A percentile compares a stretch with the other conserved stretches of the same genome.
Conservation (phyloP, 2,329 filamentous ascomycete genomes). For the Meredithiella fracta region DNA sequence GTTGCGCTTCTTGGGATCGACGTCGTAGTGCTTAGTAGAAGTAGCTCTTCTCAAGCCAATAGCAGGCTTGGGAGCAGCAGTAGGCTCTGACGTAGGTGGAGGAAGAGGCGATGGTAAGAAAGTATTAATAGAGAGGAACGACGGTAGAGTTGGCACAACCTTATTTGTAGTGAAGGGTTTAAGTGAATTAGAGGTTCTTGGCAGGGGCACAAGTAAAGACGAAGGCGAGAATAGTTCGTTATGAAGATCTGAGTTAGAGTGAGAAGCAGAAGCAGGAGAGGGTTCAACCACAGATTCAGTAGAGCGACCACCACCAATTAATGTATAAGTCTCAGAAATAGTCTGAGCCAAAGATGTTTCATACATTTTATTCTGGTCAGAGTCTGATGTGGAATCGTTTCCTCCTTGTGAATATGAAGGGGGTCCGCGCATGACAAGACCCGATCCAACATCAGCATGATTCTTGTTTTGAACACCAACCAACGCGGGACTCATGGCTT, state of each 20-base stretch:
- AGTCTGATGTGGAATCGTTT: background rate
- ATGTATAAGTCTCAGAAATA: background rate
- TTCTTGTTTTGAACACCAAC: constrained; percentile 8
- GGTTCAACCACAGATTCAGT: background rate
- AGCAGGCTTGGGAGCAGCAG: background rate
- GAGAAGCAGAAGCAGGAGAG: constrained; percentile 2
- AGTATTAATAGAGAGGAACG: background rate
- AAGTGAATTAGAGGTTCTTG: background rate
- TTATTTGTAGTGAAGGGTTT: background rate
- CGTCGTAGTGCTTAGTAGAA: constrained; percentile 13
- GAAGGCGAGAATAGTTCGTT: background rate
- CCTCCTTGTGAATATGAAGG: background rate
- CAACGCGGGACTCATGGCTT: background rate
- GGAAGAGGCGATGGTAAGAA: background rate
- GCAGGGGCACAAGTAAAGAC: too few species aligned
- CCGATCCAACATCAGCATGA: background rate
- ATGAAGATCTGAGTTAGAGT: constrained; percentile 5
- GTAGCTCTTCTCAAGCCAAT: constrained; percentile 11
- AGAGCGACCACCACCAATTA: background rate
- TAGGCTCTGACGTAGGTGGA: background rate
- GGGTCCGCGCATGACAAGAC: constrained; percentile 7
- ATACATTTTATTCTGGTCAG: background rate
- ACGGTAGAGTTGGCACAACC: background rate
- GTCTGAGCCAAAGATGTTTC: constrained; percentile 1
- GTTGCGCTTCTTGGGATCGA: constrained; percentile 7